Evolutionary conservation across 73 alveolate species (phyloP).

Genomic region (Vitrella brassicaformis): DNA sequence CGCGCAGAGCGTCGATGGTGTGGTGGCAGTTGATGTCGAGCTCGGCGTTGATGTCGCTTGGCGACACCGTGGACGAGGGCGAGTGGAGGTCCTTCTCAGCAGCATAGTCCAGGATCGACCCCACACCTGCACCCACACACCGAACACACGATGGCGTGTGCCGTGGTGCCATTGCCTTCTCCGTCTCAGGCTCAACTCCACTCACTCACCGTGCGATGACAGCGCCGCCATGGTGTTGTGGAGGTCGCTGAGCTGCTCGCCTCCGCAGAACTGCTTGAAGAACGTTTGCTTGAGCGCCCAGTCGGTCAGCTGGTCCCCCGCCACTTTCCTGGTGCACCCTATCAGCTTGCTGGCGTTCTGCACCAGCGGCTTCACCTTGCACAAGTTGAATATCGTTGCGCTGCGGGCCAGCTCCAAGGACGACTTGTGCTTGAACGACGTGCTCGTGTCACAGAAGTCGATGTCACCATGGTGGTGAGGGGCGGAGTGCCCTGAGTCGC

Average conservation of each 20-base stretch:
- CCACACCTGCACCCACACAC: not conserved
- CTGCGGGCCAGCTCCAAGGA: not conserved
- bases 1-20: not conserved
- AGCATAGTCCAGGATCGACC: not conserved
- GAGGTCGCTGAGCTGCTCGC: not conserved
- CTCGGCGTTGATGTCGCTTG: not conserved
- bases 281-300: not conserved
- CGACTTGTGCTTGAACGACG: no score
- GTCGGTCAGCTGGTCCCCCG: not conserved
- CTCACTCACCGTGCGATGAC: no score
- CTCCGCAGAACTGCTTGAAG: not conserved
- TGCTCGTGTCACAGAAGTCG: no score
- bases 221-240: not conserved
- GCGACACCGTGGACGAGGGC: not conserved
- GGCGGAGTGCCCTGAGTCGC: no score
- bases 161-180: no score
- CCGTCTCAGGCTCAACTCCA: no score
- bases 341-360: not conserved
- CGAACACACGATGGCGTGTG: no score
- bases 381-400: not conserved
- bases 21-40: not conserved
- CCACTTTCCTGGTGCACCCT: not conserved
- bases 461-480: no score
- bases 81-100: not conserved
- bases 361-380: not conserved